A percentile compares a stretch with the other conserved stretches of the same genome.
Conservation (phyloP, 352 stramenopile species). For the Phytophthora lateralis region DNA sequence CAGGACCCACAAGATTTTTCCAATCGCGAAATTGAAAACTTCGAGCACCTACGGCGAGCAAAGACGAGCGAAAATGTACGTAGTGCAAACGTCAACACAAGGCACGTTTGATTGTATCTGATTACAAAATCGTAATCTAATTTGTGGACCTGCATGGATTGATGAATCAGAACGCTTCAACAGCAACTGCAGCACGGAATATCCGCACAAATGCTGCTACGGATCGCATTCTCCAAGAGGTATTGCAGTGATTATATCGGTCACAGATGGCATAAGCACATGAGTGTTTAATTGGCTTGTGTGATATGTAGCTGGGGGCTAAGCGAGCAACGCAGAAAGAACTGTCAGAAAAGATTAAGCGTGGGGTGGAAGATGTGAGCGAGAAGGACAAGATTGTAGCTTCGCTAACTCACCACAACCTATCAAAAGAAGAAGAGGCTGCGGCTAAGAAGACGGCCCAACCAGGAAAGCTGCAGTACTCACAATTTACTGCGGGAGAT, state of each 20-base stretch:
- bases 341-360: slow-evolving; percentile 67
- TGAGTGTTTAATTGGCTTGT: slow-evolving; percentile 1
- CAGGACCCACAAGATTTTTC: slow-evolving; percentile 94
- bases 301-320: slow-evolving; percentile 53
- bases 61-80: slow-evolving; percentile 52
- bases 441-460: slow-evolving; percentile 13
- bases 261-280: background rate
- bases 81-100: background rate
- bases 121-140: background rate
- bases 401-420: slow-evolving; percentile 61
- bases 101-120: background rate
- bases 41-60: slow-evolving; percentile 92
- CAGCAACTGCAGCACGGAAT: slow-evolving; percentile 40
- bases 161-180: slow-evolving; percentile 15
- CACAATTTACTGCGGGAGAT: slow-evolving; percentile 89
- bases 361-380: slow-evolving; percentile 57
- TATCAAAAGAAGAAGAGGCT: slow-evolving; percentile 27
- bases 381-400: slow-evolving; percentile 82
- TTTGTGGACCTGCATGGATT: background rate
- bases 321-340: slow-evolving; percentile 71
- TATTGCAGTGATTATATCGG: slow-evolving; percentile 11
- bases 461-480: slow-evolving; percentile 59
- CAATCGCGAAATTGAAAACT: slow-evolving; percentile 97
- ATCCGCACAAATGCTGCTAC: slow-evolving; percentile 87
- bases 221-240: slow-evolving; percentile 81